phyloP scores from a whole-genome alignment of 805 yeast genomes.

The Citeromyces matritensis region DNA sequence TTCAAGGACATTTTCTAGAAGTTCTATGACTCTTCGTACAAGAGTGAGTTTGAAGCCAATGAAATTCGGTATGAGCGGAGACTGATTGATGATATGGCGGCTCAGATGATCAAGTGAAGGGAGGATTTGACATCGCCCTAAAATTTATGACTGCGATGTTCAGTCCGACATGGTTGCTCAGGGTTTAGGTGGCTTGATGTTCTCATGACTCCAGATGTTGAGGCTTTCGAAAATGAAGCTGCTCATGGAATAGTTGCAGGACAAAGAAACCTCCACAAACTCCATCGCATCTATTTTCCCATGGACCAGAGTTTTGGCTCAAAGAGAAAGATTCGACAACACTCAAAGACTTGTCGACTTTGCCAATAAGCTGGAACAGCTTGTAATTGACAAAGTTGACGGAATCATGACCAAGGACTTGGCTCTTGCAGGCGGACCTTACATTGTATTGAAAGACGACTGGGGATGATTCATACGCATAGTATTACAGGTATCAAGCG shows the following conservation, averaged over 20 bases:
- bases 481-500: too few species aligned
- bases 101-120: slow-evolving; percentile 74
- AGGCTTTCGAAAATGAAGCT: slow-evolving; percentile 75
- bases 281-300: slow-evolving; percentile 80
- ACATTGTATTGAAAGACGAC: too few species aligned
- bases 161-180: slow-evolving; percentile 79
- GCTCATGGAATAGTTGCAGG: slow-evolving; percentile 82
- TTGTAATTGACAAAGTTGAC: slow-evolving; percentile 54
- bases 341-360: slow-evolving; percentile 60
- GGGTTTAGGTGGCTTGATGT: slow-evolving; percentile 75
- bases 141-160: slow-evolving; percentile 79
- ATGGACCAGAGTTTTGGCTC: slow-evolving; percentile 74
- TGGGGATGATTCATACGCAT: too few species aligned
- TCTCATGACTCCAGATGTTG: slow-evolving; percentile 72
- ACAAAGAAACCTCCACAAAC: slow-evolving; percentile 73
- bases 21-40: slow-evolving; percentile 43
- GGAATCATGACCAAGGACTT: slow-evolving; percentile 75
- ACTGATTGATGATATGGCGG: slow-evolving; percentile 79
- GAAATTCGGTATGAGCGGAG: slow-evolving; percentile 70
- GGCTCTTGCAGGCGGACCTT: slow-evolving; percentile 63
- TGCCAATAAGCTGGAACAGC: slow-evolving; percentile 48
- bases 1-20: slow-evolving; percentile 70
- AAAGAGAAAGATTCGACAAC: slow-evolving; percentile 63
- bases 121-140: slow-evolving; percentile 70
- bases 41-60: slow-evolving; percentile 35